Conservation (phyloP, 192 early-diverging fungal species). For the Oehlia diaphana region DNA sequence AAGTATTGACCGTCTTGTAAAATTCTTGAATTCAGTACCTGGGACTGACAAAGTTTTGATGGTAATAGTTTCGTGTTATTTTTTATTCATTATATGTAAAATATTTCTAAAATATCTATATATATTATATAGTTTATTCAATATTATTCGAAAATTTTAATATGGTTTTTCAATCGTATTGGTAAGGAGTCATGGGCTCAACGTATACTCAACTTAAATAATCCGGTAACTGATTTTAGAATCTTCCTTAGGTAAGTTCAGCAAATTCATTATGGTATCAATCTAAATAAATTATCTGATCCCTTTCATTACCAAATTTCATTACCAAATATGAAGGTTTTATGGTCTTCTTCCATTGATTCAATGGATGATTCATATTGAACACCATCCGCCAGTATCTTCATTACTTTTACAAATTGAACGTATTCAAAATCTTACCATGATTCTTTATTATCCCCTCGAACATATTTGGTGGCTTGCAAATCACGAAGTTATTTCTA, state of each 20-base stretch:
- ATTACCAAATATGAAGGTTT: constrained; percentile 3
- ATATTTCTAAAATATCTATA: constrained; percentile 5
- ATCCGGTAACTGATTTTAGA: constrained; percentile 89
- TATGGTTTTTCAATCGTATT: constrained; percentile 70
- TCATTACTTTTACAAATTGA: constrained; percentile 64
- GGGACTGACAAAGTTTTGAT: constrained; percentile 71
- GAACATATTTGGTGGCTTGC: constrained; percentile 97
- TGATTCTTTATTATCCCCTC: constrained; percentile 91
- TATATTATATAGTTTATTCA: constrained; percentile 69
- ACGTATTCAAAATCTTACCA: constrained; percentile 85
- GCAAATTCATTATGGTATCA: background rate
- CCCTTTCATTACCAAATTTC: background rate
- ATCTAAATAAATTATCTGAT: background rate
- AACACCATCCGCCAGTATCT: constrained; percentile 71
- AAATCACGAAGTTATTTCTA: constrained; percentile 76
- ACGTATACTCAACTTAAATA: constrained; percentile 76
- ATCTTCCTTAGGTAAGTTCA: constrained; percentile 85
- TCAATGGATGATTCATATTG: constrained; percentile 81
- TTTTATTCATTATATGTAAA: background rate
- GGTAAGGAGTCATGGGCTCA: constrained; percentile 61
- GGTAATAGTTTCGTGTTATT: constrained; percentile 41
- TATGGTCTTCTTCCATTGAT: constrained; percentile 74
- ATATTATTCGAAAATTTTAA: constrained; percentile 89
- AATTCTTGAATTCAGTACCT: constrained; percentile 57
- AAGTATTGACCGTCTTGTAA: constrained; percentile 65